Evolutionary conservation across 305 asterid species (phyloP), one percentile per base, ranked within the genome.

Genomic region (Fraxinus greggii): DNA sequence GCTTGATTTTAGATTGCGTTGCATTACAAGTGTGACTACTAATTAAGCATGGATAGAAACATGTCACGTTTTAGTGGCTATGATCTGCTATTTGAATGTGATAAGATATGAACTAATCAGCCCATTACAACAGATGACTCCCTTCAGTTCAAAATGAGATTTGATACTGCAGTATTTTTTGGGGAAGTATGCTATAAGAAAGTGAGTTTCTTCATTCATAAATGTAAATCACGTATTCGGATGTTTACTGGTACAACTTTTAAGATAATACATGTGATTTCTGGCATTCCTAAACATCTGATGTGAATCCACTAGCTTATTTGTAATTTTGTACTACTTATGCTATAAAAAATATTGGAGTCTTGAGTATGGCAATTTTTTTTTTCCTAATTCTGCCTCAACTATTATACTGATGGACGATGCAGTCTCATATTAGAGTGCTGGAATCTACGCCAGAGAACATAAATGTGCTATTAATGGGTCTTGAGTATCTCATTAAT

Each of bases 401-500:
- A 67, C 76, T 31, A 29, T 61, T 79, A 29, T 76, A 72, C 67
- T 76, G 33, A 79, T 69, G 82, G 61, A 26, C 32, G 45, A 35
- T 85, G 86, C 97, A 97, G 99, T 87, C 89, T 89, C 99, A 97
- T 87, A 92, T 95, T 54, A 94, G 95, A 76, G 92, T 97, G 56
- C 88, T 97, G 76, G 99, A 97, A 85, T 88, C 91, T 79, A 84
- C 93, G 5, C 97, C 86, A 87, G 99, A 97, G 85, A 92, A 90
- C 88, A 88, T 91, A 77, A 88, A 78, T 87, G 88, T 92, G 40
- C 88, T 97, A 78, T 86, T 92, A 80, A 74, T 84, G 86, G 98
- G 99, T 61, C 98, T 97, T 67, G 99, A 97, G 79, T 97, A 95
- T 89, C 95, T 97, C 82, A 92, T 93, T 82, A 89, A 86, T 82